These are phyloP conservation scores for Pythium brachiatum DNA, from an alignment of 352 stramenopile genomes.

Conservation along the genomic window DNA sequence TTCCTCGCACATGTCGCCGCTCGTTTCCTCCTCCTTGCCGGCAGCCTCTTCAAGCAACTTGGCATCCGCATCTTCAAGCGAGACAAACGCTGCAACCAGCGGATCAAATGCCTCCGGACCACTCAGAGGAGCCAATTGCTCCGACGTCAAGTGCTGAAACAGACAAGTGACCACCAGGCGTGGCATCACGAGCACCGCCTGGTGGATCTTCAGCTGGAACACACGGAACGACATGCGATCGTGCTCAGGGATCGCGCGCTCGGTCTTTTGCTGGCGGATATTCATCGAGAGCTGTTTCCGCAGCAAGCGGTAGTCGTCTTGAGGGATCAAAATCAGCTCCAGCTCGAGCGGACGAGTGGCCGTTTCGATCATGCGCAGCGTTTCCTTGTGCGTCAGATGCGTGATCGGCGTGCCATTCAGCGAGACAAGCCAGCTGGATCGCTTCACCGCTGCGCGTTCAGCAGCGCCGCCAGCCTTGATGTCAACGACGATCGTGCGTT, in stretches of 20 bases:
- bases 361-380: constrained; percentile 80
- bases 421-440: constrained; percentile 80
- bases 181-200: constrained; percentile 70
- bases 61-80: constrained; percentile 50
- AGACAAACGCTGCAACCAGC: constrained; percentile 10
- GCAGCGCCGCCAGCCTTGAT: constrained; percentile 81
- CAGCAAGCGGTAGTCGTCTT: constrained; percentile 67
- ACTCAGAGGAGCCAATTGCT: constrained; percentile 32
- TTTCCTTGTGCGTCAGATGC: constrained; percentile 84
- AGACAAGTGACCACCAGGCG: constrained; percentile 57
- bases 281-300: constrained; percentile 81
- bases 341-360: constrained; percentile 67
- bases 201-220: constrained; percentile 85
- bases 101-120: constrained; percentile 36
- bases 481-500: constrained; percentile 86
- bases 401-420: constrained; percentile 78
- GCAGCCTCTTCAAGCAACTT: constrained; percentile 56
- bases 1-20: constrained; percentile 73
- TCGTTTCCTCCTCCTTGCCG: constrained; percentile 57
- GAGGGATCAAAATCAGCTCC: constrained; percentile 66
- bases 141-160: constrained; percentile 76
- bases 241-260: constrained; percentile 78
- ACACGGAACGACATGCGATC: constrained; percentile 85
- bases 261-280: constrained; percentile 81
- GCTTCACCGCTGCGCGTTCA: constrained; percentile 71